Evolutionary conservation across 2,329 filamentous ascomycete species (phyloP).

Genomic region (Orbilia brochopaga): DNA sequence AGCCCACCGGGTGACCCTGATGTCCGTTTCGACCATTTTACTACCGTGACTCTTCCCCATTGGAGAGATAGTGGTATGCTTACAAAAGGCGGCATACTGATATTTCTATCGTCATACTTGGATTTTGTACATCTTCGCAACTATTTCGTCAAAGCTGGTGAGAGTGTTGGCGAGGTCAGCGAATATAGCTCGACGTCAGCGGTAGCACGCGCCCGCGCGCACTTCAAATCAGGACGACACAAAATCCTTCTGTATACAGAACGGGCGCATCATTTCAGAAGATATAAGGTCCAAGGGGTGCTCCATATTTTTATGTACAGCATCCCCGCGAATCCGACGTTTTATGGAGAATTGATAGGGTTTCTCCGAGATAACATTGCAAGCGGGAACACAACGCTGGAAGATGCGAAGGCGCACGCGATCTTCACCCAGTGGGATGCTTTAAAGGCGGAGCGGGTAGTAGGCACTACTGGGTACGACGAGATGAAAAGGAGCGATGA

Average conservation of each 20-base stretch:
- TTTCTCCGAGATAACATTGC: constrained; percentile 66
- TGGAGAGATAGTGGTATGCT: constrained; percentile 62
- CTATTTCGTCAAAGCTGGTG: constrained; percentile 68
- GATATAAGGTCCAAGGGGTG: constrained; percentile 82
- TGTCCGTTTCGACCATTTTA: constrained; percentile 88
- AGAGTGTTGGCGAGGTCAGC: constrained; percentile 78
- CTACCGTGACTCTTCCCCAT: constrained; percentile 75
- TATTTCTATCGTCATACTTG: constrained; percentile 92
- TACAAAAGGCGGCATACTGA: constrained; percentile 71
- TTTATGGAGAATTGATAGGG: constrained; percentile 79
- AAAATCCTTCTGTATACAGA: constrained; percentile 88
- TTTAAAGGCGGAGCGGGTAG: constrained; percentile 84
- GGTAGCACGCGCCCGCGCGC: constrained; percentile 80
- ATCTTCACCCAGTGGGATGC: constrained; percentile 90
- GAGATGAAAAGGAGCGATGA: constrained; percentile 83
- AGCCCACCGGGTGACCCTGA: constrained; percentile 80
- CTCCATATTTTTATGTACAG: constrained; percentile 87
- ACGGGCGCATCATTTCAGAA: constrained; percentile 92
- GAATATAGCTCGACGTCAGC: constrained; percentile 84
- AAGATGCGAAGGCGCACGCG: constrained; percentile 62
- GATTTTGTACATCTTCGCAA: constrained; percentile 95
- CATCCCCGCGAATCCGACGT: constrained; percentile 82
- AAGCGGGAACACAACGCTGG: constrained; percentile 65
- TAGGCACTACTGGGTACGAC: constrained; percentile 78
- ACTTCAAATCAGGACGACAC: constrained; percentile 84